Evolutionary conservation across 1,139 yeast species (phyloP), one percentile per base, ranked within the genome.

Genomic region (Kluyveromyces sp.): DNA sequence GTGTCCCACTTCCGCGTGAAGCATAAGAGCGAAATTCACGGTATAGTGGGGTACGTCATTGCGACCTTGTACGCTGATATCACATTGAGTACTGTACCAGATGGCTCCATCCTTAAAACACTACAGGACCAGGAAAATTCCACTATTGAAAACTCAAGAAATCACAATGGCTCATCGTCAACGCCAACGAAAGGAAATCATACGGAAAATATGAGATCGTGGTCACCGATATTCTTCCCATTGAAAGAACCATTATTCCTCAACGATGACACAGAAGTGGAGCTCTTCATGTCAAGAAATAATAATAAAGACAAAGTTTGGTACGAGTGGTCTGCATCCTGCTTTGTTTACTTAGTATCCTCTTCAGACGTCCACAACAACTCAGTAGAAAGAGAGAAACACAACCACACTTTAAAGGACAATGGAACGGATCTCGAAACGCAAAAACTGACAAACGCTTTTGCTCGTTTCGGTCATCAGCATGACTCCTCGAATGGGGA

Each of bases 191-290:
- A 70, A 50, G 44, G 50, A 53, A 58, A 53, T 57, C 70, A 68
- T 33, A 81, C 92, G 2, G 73, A 78, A 63, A 80, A 74, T 54
- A 58, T 79, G 61, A 63, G 69, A 10, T 79, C 86, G 0, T 82
- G 89, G 89, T 75, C 82, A 48, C 96, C 96, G 0, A 68, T 83
- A 30, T 72, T 81, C 56, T 83, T 89, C 60, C 96, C 96, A 0
- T 59, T 85, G 1, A 68, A 70, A 41, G 68, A 70, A 5, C 81
- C 83, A 2, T 54, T 77, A 7, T 60, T 67, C 25, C 64, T 79
- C 1, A 62, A 77, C 1, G 83, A 81, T 43, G 75, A 72, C 41
- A 70, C 81, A 4, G 80, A 72, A 45, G 54, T 83, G 5, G 75
- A 74, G 37, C 63, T 81, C 0, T 67, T 72, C 35, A 57, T 80